Evolutionary conservation across 306 rosid species (phyloP), one percentile per base, ranked within the genome.

Genomic region (Quercus gilva): DNA sequence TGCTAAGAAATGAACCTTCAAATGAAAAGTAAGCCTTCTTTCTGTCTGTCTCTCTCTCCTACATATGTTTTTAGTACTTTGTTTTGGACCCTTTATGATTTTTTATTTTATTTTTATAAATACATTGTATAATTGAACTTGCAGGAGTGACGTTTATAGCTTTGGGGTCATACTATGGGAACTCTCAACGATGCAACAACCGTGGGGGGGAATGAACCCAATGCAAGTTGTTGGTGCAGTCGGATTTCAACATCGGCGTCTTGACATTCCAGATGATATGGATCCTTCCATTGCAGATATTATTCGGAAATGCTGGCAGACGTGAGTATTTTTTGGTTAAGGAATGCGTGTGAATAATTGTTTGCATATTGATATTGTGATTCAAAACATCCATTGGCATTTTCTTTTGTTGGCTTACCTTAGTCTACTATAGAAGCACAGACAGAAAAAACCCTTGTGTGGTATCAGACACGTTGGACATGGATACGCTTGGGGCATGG

Each of bases 141-240:
- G 75, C 80, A 96, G 99, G 90, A 88, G 98, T 21, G 99, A 96
- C 17, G 99, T 96, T 75, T 96, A 61, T 86, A 93, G 99, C 91
- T 96, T 75, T 26, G 99, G 99, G 64, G 99, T 96, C 71, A 96
- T 96, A 86, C 81, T 96, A 45, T 96, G 99, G 99, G 99, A 96
- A 84, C 98, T 96, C 33, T 89, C 69, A 51, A 96, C 99, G 6
- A 45, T 96, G 93, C 91, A 82, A 83, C 99, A 96, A 82, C 99
- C 99, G 0, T 96, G 99, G 99, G 94, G 96, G 25, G 99, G 99
- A 85, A 91, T 96, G 99, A 96, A 96, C 80, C 96, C 99, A 2
- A 96, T 96, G 99, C 99, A 96, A 89, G 99, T 96, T 78, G 99
- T 96, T 68, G 99, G 99, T 55, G 99, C 99, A 1, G 99, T 96